Base-by-base conservation (phyloP, 805 yeast species). In the Scheffersomyces spartinae region DNA sequence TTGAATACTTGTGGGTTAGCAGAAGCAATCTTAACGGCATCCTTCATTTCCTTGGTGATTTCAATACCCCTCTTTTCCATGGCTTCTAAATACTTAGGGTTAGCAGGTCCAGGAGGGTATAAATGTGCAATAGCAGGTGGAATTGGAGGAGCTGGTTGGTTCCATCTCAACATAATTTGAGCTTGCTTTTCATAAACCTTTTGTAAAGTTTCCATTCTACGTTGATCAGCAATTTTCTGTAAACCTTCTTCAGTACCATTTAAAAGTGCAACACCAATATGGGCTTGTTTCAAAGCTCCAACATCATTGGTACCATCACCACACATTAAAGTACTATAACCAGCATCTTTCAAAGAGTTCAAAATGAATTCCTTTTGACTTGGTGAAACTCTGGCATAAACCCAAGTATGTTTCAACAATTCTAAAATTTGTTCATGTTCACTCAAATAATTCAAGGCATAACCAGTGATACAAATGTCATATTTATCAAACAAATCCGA, bases 291-390 rank as follows among this genome's bases (percentile, higher is more conserved):
- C 57, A 91, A 71, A 28, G 98, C 98, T 55, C 98, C 98, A 26
- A 91, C 98, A 64, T 91, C 98, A 49, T 91, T 91, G n/a, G 98
- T 91, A 57, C 98, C 98, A 58, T 91, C 98, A 65, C 98, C 98
- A 58, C 98, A 91, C 98, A 91, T 91, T 42, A 91, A 68, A 13
- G 97, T 91, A 46, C 73, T 79, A 56, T 88, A 91, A 14, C 95
- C 95, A 49, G 83, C 68, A 34, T 73, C 76, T 52, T 88, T 91
- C 50, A 83, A 70, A 19, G 85, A 70, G 34, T 74, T 77, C 43
- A 91, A 64, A 41, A 91, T 75, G 39, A 79, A 84, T 55, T 91
- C 98, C 58, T 91, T 91, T 60, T 91, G 98, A 14, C 79, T 46
- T 20, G 98, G 98, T 5, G 97, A 88, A 17, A 91, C 97, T 60